These are phyloP conservation scores for Phytophthora litchii DNA, from an alignment of 352 stramenopile species.

Conservation along the genomic window DNA sequence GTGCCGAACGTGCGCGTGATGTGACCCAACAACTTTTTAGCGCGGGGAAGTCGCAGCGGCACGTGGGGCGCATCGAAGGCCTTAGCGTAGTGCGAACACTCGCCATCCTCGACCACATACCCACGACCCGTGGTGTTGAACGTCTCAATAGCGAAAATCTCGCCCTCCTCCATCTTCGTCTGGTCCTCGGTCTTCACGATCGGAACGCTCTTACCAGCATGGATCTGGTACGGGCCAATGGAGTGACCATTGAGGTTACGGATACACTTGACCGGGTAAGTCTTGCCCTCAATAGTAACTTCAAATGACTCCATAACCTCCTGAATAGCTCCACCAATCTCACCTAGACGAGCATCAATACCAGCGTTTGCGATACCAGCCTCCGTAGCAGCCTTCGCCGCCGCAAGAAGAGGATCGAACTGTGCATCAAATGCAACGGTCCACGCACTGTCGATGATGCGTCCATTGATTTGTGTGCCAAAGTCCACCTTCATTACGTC, in stretches of 20 bases:
- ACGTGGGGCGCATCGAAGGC: slow-evolving; percentile 95
- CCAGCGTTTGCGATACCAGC: slow-evolving; percentile 91
- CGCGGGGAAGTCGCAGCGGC: slow-evolving; percentile 87
- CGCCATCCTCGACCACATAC: slow-evolving; percentile 93
- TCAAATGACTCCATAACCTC: slow-evolving; percentile 36
- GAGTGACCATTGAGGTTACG: slow-evolving; percentile 99
- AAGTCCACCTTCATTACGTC: slow-evolving; percentile 99
- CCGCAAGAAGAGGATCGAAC: slow-evolving; percentile 93
- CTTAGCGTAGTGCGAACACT: slow-evolving; percentile 99
- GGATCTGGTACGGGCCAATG: slow-evolving; percentile 98
- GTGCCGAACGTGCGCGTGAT: slow-evolving; percentile 99
- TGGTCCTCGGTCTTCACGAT: slow-evolving; percentile 94
- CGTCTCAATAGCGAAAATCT: slow-evolving; percentile 98
- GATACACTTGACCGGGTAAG: slow-evolving; percentile 95
- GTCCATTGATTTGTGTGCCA: slow-evolving; percentile 96
- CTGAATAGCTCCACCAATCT: slow-evolving; percentile 30
- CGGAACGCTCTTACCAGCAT: slow-evolving; percentile 96
- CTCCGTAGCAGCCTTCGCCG: slow-evolving; percentile 94
- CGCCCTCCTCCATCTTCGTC: slow-evolving; percentile 97
- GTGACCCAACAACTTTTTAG: slow-evolving; percentile 96
- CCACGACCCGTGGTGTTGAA: slow-evolving; percentile 92
- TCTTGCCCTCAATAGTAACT: slow-evolving; percentile 95
- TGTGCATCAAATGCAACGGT: slow-evolving; percentile 96
- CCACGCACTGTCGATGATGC: slow-evolving; percentile 98
- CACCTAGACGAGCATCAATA: slow-evolving; percentile 93